Base-by-base conservation (phyloP, 257 asterid genomes). In the Thymus quinquecostatus region DNA sequence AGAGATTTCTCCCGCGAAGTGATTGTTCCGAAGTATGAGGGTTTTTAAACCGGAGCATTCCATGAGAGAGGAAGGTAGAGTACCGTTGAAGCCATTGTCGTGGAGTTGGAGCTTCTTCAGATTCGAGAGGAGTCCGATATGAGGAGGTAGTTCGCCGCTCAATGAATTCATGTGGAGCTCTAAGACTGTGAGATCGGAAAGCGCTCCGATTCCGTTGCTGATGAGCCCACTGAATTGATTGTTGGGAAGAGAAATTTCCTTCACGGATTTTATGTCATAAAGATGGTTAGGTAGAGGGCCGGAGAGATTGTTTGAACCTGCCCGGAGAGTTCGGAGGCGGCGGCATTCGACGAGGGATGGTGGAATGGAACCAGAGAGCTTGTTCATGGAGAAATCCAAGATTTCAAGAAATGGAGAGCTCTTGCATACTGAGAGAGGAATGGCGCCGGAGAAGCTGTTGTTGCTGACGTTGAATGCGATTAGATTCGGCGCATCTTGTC, bases 11-110 rank as follows among this genome's bases (percentile, higher is more conserved):
- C 91, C 91, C 9, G 29, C 50, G 0, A 86, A 79, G 21, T 4
- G 82, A 47, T 86, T 86, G 80, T 83, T 86, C 36, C 91, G 61
- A 43, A 86, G 1, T 14, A 86, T 85, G 50, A 86, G 73, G 10
- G 82, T 82, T 1, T 59, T 73, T 12, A 83, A 60, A 9, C 54
- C 77, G 10, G 87, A 28, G 74, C 88, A 86, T 55, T 79, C 33
- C 45, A 47, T 81, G 57, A 86, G 57, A 47, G 88, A 79, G 30
- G 74, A 75, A 2, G 91, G 88, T 8, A 86, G 55, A 10, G 77
- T 70, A 5, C 91, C 91, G 27, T 63, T 75, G 41, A 86, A 60
- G 72, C 66, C 71, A 64, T 83, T 83, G 45, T 79, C 72, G 75
- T 83, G 85, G 28, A 86, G 85, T 7, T 74, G 80, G 34, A 86